Evolutionary conservation across 768 basidiomycete genomes (phyloP), one percentile per base, ranked within the genome.

Genomic region (Cyclocybe aegerita): DNA sequence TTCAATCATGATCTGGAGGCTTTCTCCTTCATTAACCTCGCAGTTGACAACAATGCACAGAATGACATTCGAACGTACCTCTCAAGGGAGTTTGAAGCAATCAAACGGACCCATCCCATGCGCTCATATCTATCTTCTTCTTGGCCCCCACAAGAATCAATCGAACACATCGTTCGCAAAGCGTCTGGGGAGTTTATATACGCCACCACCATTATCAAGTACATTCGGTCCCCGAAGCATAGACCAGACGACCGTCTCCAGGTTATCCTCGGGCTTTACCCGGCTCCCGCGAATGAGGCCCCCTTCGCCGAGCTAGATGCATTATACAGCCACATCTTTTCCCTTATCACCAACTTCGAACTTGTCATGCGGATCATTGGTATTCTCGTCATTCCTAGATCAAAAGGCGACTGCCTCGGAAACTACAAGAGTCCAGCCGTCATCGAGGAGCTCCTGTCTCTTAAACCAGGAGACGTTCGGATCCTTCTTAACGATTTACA

Each of bases 301-400:
- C 60, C 60, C 0, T 61, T 61, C 37, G 55, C 54, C 4, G 50
- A 57, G 15, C 49, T 63, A 14, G 57, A 63, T 43, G 41, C 17
- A 3, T 39, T 63, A 2, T 63, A 63, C 47, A 34, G 29, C 7
- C 56, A 57, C 36, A 57, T 60, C 17, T 46, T 60, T 3, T 46
- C 50, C 12, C 49, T 52, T 4, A 46, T 55, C 14, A 38, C 23
- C 1, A 38, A 55, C 16, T 23, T 59, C 11, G 47, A 49, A 11
- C 23, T 23, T 23, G 23, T 23, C 23, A 23, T 23, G 23, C 52
- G 46, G 39, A 52, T 52, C 1, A 38, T 50, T 16, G 44, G 54
- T 7, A 10, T 56, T 4, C 50, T 56, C 32, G 38, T 35, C 16
- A 29, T 46, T n/a, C 38, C 53, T 9, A 16, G 52, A 2, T 46